phyloP scores from a whole-genome alignment of 2,329 filamentous ascomycete species.

The Tolypocladium tundrense region DNA sequence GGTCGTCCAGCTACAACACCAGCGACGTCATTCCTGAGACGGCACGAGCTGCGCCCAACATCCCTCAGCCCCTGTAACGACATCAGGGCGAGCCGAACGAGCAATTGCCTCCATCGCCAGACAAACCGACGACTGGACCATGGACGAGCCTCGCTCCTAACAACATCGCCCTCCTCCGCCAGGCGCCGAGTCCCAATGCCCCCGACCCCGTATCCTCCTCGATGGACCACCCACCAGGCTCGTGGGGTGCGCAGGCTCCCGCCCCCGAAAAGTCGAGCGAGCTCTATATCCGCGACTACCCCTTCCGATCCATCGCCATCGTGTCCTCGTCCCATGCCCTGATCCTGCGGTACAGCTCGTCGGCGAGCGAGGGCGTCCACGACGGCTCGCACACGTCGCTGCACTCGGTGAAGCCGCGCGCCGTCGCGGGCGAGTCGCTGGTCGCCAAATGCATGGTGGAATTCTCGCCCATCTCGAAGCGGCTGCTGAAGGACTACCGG shows the following conservation, averaged over 20 bases:
- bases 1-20: background rate
- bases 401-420: conserved; percentile 32
- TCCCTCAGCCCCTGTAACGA: background rate
- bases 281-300: conserved; percentile 76
- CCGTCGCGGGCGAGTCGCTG: conserved; percentile 29
- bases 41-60: background rate
- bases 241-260: conserved; percentile 36
- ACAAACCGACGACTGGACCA: background rate
- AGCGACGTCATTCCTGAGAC: background rate
- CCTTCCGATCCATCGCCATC: conserved; percentile 79
- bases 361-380: conserved; percentile 46
- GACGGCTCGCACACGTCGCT: conserved; percentile 50
- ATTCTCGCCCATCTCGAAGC: conserved; percentile 55
- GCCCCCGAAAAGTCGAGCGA: conserved; percentile 56
- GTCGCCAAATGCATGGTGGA: conserved; percentile 75
- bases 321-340: conserved; percentile 70
- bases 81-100: background rate
- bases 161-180: conserved; percentile 1
- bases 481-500: conserved; percentile 67
- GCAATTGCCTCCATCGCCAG: background rate
- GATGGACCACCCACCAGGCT: conserved; percentile 38
- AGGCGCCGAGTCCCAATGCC: conserved; percentile 5
- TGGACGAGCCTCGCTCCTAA: conserved; percentile 10
- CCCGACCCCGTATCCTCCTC: background rate
- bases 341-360: conserved; percentile 69